phyloP scores from a whole-genome alignment of 2,329 filamentous ascomycete genomes.

The Rhinocladiella mackenziei region DNA sequence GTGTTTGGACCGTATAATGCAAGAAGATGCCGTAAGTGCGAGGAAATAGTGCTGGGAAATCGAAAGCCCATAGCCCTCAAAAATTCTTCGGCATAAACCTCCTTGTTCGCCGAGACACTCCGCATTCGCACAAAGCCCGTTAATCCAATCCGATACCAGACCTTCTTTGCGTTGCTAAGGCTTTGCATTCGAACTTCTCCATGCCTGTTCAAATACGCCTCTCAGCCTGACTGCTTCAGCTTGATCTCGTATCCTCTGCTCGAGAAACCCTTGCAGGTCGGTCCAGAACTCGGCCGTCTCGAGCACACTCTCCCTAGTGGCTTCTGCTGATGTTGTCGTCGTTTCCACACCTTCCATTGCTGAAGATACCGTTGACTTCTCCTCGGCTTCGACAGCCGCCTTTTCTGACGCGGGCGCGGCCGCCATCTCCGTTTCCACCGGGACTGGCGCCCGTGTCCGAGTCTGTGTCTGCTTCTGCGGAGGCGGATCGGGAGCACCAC shows the following conservation, averaged over 20 bases:
- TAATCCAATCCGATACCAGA: too few relatives aligned
- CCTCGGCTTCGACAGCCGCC: conserved; percentile 41
- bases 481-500: conserved; percentile 52
- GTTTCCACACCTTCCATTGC: conserved; percentile 35
- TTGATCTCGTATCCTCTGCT: conserved; percentile 71
- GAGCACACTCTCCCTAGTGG: conserved; percentile 39
- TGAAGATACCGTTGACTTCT: conserved; percentile 33
- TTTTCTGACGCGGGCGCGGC: conserved; percentile 27
- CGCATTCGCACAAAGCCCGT: too few relatives aligned
- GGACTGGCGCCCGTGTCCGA: conserved; percentile 1
- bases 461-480: too few relatives aligned
- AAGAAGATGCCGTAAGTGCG: too few relatives aligned
- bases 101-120: too few relatives aligned
- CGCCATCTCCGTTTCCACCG: conserved; percentile 30
- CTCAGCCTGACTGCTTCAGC: conserved; percentile 61
- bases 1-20: too few relatives aligned
- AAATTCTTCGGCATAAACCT: too few relatives aligned
- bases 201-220: conserved; percentile 66
- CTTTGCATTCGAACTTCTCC: conserved; percentile 44
- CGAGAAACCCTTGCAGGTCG: conserved; percentile 76
- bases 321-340: conserved; percentile 23
- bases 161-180: conserved; percentile 11
- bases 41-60: too few relatives aligned
- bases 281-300: conserved; percentile 75
- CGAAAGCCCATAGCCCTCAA: too few relatives aligned